A percentile compares a stretch with the other conserved stretches of the same genome.
Conservation (phyloP, 805 yeast genomes). For the Lipomyces lipofer region DNA sequence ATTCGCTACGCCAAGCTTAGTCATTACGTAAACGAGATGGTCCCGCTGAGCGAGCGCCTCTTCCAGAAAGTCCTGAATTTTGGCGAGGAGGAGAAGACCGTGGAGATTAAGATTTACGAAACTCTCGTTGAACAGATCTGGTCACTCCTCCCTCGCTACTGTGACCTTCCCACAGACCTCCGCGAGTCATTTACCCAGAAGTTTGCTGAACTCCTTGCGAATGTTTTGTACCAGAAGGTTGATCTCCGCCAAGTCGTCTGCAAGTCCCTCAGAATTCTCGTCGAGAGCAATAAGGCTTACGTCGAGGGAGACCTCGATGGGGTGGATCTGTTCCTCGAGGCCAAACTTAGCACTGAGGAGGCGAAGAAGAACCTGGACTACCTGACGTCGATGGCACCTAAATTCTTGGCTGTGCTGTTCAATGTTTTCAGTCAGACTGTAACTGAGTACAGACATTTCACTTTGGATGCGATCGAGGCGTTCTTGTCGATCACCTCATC, state of each 20-base stretch:
- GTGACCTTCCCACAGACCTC: slow-evolving; percentile 82
- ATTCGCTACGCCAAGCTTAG: slow-evolving; percentile 68
- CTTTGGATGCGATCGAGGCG: slow-evolving; percentile 82
- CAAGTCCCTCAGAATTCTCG: slow-evolving; percentile 73
- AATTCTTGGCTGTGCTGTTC: slow-evolving; percentile 81
- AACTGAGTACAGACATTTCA: slow-evolving; percentile 78
- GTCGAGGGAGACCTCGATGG: slow-evolving; percentile 60
- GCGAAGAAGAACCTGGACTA: slow-evolving; percentile 62
- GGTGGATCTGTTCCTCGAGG: slow-evolving; percentile 54
- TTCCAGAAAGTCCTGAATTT: slow-evolving; percentile 33
- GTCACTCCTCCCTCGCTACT: slow-evolving; percentile 86
- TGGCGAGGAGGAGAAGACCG: slow-evolving; percentile 49
- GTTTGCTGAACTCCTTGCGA: slow-evolving; percentile 77
- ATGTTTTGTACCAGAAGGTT: slow-evolving; percentile 69
- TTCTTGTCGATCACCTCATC: slow-evolving; percentile 65
- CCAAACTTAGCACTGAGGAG: slow-evolving; percentile 57
- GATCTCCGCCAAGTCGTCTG: slow-evolving; percentile 80
- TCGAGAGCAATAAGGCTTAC: slow-evolving; percentile 68
- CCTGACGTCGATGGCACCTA: slow-evolving; percentile 61
- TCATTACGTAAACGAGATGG: slow-evolving; percentile 60
- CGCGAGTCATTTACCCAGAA: slow-evolving; percentile 61
- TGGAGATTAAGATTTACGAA: slow-evolving; percentile 73
- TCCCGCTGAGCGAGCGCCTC: slow-evolving; percentile 56
- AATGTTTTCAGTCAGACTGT: slow-evolving; percentile 89
- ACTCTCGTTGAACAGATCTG: slow-evolving; percentile 90